These are phyloP conservation scores for Scheffersomyces segobiensis DNA, from an alignment of 1,139 yeast species.

Conservation along the genomic window DNA sequence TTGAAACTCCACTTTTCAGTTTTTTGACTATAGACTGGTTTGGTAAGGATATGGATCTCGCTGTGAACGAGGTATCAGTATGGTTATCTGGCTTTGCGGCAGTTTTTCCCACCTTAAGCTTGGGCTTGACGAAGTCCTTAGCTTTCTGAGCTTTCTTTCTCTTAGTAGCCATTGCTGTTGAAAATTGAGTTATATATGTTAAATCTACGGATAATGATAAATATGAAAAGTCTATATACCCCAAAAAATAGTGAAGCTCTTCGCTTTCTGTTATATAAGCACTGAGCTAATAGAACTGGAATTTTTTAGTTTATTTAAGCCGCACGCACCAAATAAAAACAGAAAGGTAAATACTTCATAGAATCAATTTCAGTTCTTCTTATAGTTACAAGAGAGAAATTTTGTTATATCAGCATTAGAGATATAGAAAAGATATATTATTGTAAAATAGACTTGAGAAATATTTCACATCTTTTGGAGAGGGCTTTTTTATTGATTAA, in stretches of 20 bases:
- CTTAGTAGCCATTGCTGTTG: conserved; percentile 48
- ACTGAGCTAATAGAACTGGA: not conserved
- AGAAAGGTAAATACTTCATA: not conserved
- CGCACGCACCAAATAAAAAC: not conserved
- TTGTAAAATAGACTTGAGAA: not conserved
- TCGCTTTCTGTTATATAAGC: not conserved
- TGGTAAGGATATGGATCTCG: conserved; percentile 70
- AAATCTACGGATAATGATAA: not conserved
- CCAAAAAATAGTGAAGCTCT: not conserved
- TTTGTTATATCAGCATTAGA: no score
- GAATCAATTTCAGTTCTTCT: not conserved
- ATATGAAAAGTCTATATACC: not conserved
- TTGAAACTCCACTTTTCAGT: conserved; percentile 5
- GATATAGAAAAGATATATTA: not conserved
- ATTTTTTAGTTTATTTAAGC: not conserved
- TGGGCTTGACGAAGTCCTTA: conserved; percentile 76
- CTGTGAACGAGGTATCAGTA: conserved; percentile 82
- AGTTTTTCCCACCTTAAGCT: conserved; percentile 86
- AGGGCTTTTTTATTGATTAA: not conserved
- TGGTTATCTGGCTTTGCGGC: conserved; percentile 68
- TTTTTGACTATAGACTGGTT: conserved; percentile 46
- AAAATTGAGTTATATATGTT: not conserved
- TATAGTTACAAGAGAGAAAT: not conserved
- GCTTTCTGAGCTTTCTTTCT: conserved; percentile 66
- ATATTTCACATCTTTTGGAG: not conserved